Conservation (phyloP, 2,329 filamentous ascomycete genomes). For the Penicillium sp. region DNA sequence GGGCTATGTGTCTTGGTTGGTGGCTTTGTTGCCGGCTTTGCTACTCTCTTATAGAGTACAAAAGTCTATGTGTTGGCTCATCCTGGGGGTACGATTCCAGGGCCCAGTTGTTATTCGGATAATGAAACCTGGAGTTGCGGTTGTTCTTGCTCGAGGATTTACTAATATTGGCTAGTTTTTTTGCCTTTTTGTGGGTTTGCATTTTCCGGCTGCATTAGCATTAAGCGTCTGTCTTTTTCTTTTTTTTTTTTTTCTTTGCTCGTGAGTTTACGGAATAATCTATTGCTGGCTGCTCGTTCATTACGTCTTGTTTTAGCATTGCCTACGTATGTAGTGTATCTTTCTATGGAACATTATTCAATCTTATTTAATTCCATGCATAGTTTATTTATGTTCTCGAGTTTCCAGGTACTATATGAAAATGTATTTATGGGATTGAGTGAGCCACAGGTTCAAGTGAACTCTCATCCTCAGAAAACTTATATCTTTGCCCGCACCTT, state of each 20-base stretch:
- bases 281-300: not conserved
- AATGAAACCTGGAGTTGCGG: not conserved
- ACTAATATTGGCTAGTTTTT: not conserved
- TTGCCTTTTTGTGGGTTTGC: not conserved
- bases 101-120: not conserved
- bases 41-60: slow-evolving; percentile 47
- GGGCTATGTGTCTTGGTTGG: slow-evolving; percentile 54
- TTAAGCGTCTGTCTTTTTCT: slow-evolving; percentile 12
- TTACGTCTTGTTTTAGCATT: not conserved
- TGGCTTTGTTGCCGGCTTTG: slow-evolving; percentile 58
- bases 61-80: not conserved
- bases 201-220: slow-evolving; percentile 16
- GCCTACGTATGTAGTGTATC: not conserved
- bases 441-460: not conserved
- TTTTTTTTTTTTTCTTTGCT: slow-evolving; percentile 1
- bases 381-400: not conserved
- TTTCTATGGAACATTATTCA: not conserved
- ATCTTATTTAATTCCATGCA: not conserved
- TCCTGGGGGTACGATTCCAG: not conserved
- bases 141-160: not conserved
- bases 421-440: not conserved
- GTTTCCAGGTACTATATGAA: not conserved
- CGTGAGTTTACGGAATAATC: slow-evolving; percentile 1
- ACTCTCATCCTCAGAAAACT: not conserved
- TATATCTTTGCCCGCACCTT: slow-evolving; percentile 31